Base-by-base conservation (phyloP, 805 yeast genomes). In the Yarrowia sp. region DNA sequence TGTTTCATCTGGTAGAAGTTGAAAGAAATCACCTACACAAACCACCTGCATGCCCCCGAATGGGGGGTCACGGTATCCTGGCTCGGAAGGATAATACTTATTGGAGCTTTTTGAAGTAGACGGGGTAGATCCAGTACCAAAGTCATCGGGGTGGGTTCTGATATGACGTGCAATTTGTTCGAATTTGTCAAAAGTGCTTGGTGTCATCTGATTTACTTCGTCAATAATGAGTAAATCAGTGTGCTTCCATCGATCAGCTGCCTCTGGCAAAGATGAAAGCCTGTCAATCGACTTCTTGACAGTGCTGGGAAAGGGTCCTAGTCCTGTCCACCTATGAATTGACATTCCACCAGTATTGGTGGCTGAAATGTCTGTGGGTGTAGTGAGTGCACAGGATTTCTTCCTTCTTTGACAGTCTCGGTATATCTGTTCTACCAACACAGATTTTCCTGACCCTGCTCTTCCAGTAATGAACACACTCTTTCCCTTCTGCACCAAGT, bases 141-240 rank as follows among this genome's bases (percentile, higher is more conserved):
- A 32, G 8, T 42, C 13, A 4, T 13, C 13, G 3, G n/a, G 32
- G 11, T 18, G 17, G 6, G 51, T 4, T 14, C 88, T 75, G 2
- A 87, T 53, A 0, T 70, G 71, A 68, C 87, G 80, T 0, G 93
- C 98, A 36, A 92, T 75, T 7, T 72, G 75, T 67, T 90, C 88
- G 58, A 93, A 78, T 71, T 90, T 90, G 51, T 87, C 88, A 68
- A 93, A 82, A 53, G 92, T 79, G 1, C 71, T 76, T 0, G 91
- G 93, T 71, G 90, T 95, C 66, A 95, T 82, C 98, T 95, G 95
- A 0, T 98, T 92, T 4, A 93, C 82, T 76, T 93, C 99, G 76
- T 93, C 99, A 65, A 93, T 83, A 64, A 93, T 85, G 39, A 95
- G 78, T 1, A 90, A 95, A 69, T 82, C 83, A 1, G 88, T 79